A percentile compares a stretch with the other conserved stretches of the same genome.
Evolutionary conservation across 2,329 filamentous ascomycete species (phyloP).

Genomic region (Claviceps arundinis): DNA sequence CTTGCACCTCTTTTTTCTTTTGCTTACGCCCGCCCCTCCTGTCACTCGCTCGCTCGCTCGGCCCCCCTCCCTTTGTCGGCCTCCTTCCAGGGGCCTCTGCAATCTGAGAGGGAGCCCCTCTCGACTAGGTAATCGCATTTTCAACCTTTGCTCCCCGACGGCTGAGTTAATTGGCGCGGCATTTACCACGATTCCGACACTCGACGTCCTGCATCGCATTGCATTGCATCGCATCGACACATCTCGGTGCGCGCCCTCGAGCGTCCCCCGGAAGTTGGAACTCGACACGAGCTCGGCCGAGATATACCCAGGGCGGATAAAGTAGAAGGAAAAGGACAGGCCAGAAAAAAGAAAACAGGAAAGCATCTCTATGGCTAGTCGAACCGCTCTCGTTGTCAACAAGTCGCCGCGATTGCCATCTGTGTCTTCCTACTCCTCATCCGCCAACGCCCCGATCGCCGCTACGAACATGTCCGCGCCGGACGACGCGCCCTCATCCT

Average conservation of each 20-base stretch:
- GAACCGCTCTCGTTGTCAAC: neutral
- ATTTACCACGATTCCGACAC: too few relatives aligned
- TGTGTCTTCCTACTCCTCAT: neutral
- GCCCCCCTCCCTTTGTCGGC: neutral
- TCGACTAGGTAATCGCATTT: neutral
- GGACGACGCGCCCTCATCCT: neutral
- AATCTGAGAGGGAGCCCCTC: too few relatives aligned
- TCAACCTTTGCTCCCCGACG: too few relatives aligned
- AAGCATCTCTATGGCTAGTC: neutral
- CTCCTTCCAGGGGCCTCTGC: too few relatives aligned
- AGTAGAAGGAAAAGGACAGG: neutral
- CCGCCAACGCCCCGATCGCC: neutral
- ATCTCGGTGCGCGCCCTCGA: neutral
- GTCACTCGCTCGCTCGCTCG: neutral
- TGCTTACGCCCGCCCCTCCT: neutral
- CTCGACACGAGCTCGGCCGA: neutral
- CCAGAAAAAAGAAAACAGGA: neutral
- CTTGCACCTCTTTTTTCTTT: neutral
- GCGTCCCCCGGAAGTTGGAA: neutral
- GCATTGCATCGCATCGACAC: neutral
- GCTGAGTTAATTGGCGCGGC: too few relatives aligned
- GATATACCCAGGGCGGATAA: too few relatives aligned
- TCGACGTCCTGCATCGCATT: neutral
- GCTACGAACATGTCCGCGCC: slow-evolving; percentile 1
- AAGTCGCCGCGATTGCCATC: neutral